Evolutionary conservation across 2,329 filamentous ascomycete genomes (phyloP).

Genomic region (Aspergillus melleus): DNA sequence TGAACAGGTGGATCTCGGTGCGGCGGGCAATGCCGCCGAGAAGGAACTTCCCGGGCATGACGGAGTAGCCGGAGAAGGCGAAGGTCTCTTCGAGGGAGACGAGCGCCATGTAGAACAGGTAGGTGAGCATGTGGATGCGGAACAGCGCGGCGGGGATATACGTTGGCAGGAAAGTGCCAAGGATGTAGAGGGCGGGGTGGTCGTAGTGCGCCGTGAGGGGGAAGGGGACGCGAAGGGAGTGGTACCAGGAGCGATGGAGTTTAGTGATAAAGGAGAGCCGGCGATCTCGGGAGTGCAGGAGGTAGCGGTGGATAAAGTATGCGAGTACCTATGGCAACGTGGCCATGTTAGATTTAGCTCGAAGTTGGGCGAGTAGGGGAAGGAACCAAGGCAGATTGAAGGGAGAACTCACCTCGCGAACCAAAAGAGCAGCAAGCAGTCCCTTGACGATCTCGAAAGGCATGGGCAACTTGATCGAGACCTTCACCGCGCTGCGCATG

Average conservation of each 20-base stretch:
- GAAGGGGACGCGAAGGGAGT: conserved; percentile 54
- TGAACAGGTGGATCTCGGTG: conserved; percentile 56
- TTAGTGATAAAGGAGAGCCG: conserved; percentile 59
- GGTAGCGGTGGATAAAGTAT: conserved; percentile 72
- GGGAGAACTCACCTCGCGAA: conserved; percentile 54
- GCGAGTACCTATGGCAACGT: conserved; percentile 24
- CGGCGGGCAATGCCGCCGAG: conserved; percentile 59
- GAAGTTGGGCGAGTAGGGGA: background rate
- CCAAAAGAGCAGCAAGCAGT: conserved; percentile 52
- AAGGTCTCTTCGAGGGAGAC: conserved; percentile 62
- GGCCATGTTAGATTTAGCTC: background rate
- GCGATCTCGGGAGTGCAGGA: conserved; percentile 62
- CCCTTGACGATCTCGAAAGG: conserved; percentile 62
- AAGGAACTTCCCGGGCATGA: conserved; percentile 59
- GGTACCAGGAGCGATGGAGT: conserved; percentile 57
- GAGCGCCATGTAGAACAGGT: conserved; percentile 54
- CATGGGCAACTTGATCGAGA: conserved; percentile 61
- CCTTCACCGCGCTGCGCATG: conserved; percentile 56
- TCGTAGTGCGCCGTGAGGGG: conserved; percentile 62
- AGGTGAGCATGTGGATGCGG: conserved; percentile 63
- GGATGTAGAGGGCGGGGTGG: conserved; percentile 57
- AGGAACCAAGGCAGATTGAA: too few species aligned
- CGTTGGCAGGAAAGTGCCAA: conserved; percentile 56
- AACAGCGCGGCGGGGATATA: conserved; percentile 58
- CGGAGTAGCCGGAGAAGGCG: conserved; percentile 60